Percentiles rank a stretch among this genome's conserved stretches.
These are phyloP conservation scores for Phytopythium kandeliae DNA, from an alignment of 352 stramenopile species.

Conservation along the genomic window DNA sequence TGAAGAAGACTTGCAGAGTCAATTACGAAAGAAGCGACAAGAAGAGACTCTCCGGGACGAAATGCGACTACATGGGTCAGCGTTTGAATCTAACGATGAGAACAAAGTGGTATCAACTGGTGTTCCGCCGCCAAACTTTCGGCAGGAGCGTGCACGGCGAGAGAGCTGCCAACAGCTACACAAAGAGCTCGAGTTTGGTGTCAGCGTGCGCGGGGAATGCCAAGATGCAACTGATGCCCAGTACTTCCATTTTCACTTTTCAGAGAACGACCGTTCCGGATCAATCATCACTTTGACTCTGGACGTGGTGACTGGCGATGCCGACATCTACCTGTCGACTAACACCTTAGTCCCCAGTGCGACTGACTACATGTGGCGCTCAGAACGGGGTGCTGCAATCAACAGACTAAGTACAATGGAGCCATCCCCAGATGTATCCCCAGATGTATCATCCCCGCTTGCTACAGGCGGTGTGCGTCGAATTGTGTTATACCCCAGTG, in stretches of 20 bases:
- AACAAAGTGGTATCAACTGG: not conserved
- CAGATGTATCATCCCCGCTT: not conserved
- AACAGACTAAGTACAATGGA: not conserved
- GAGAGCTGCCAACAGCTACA: conserved; percentile 48
- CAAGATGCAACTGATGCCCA: conserved; percentile 12
- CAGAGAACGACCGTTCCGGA: conserved; percentile 10
- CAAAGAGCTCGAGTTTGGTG: conserved; percentile 44
- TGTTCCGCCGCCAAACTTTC: conserved; percentile 26
- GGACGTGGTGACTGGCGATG: conserved; percentile 33
- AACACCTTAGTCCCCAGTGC: conserved; percentile 57
- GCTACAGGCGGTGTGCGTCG: conserved; percentile 22
- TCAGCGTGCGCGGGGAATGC: conserved; percentile 25
- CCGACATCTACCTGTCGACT: conserved; percentile 62
- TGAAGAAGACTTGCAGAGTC: conserved; percentile 42
- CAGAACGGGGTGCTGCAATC: conserved; percentile 12
- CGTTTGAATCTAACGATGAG: conserved; percentile 10
- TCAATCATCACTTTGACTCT: conserved; percentile 64
- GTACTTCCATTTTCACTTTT: conserved; percentile 62
- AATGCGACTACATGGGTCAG: conserved; percentile 26
- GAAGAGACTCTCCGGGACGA: conserved; percentile 49
- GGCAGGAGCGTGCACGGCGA: conserved; percentile 36
- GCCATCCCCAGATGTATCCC: too few species aligned
- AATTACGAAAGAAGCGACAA: conserved; percentile 56
- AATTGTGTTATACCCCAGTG: conserved; percentile 54
- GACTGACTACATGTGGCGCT: conserved; percentile 71